These are phyloP conservation scores for Umbelopsis sp. DNA, from an alignment of 192 early-diverging fungal genomes.

Conservation along the genomic window DNA sequence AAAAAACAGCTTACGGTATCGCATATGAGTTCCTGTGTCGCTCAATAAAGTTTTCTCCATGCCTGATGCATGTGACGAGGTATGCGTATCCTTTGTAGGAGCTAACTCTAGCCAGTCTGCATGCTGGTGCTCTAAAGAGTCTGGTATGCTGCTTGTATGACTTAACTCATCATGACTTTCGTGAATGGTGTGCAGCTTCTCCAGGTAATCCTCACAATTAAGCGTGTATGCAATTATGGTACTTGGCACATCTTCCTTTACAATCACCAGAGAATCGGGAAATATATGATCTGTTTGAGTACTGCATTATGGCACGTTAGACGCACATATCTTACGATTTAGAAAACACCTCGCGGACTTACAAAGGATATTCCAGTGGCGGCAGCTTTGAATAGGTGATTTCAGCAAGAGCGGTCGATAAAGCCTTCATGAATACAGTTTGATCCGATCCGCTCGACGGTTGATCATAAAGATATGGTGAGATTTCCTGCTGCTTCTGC, in stretches of 20 bases:
- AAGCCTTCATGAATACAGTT: constrained; percentile 71
- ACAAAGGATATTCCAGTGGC: constrained; percentile 79
- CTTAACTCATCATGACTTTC: neutral
- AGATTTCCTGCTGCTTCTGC: neutral
- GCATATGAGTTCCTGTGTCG: constrained; percentile 71
- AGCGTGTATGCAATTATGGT: constrained; percentile 91
- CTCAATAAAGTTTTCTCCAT: constrained; percentile 62
- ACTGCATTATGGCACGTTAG: constrained; percentile 30
- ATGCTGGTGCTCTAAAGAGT: neutral
- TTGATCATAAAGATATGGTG: neutral
- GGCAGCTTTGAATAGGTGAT: constrained; percentile 61
- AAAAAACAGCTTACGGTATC: constrained; percentile 54
- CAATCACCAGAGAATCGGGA: constrained; percentile 78
- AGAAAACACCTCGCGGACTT: constrained; percentile 42
- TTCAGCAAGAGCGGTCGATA: constrained; percentile 73
- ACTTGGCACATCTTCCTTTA: constrained; percentile 89
- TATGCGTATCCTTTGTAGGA: neutral
- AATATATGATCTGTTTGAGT: constrained; percentile 86
- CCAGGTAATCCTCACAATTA: constrained; percentile 65
- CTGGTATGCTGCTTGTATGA: neutral
- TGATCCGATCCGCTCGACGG: constrained; percentile 37
- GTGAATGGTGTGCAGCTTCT: constrained; percentile 52
- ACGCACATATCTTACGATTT: no score
- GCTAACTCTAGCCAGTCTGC: constrained; percentile 5
- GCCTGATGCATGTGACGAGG: constrained; percentile 18